phyloP scores from a whole-genome alignment of 1,139 yeast genomes.

The Scheffersomyces parashehatae region DNA sequence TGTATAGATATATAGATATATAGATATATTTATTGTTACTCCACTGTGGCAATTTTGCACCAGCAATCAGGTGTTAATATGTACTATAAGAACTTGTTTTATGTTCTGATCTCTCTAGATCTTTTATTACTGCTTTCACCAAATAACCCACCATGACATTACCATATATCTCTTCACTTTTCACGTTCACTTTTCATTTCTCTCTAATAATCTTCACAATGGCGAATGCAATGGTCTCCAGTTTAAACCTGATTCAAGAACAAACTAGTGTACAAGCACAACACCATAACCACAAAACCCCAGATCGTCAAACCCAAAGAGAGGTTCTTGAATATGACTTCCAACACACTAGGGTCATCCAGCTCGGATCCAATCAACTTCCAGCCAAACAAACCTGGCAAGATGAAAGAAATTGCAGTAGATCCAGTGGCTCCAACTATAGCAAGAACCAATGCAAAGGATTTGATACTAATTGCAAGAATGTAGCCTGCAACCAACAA shows the following conservation, averaged over 20 bases:
- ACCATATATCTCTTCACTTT: too few species aligned
- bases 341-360: conserved; percentile 23
- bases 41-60: too few species aligned
- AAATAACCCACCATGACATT: too few species aligned
- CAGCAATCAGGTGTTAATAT: too few species aligned
- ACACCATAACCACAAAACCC: conserved; percentile 44
- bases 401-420: conserved; percentile 56
- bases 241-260: conserved; percentile 17
- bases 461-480: conserved; percentile 45
- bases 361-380: conserved; percentile 39
- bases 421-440: conserved; percentile 65
- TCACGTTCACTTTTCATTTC: too few species aligned
- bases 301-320: conserved; percentile 38
- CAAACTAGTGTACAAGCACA: conserved; percentile 41
- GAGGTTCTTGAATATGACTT: conserved; percentile 23
- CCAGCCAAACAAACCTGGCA: conserved; percentile 61
- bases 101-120: too few species aligned
- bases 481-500: conserved; percentile 46
- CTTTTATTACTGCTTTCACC: too few species aligned
- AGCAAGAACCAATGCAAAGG: conserved; percentile 58
- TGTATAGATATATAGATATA: too few species aligned
- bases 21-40: too few species aligned
- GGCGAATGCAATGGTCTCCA: not conserved
- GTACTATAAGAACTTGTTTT: too few species aligned
- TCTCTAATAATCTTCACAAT: too few species aligned